Base-by-base conservation (phyloP, 106 monocot genomes). In the Acorus calamus region DNA sequence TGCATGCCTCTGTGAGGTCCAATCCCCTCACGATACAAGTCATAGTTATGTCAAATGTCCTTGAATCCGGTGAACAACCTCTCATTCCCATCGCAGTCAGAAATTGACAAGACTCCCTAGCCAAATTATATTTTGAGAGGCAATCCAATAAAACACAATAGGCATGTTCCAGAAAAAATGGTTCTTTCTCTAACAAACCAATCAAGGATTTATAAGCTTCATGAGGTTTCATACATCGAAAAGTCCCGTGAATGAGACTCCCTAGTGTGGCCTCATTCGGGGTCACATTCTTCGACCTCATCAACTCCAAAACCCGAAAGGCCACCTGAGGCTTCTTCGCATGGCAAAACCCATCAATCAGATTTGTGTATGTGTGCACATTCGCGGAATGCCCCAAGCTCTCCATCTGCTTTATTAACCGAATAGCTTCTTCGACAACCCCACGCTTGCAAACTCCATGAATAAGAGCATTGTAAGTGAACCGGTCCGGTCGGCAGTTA, bases 301-400 rank as follows among this genome's bases (percentile, higher is more conserved):
- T 98, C 62, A 0, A 59, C 5, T 77, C 73, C 53, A 91, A 69
- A 49, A 98, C 70, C 48, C 41, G 3, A 66, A 88, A 76, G 7
- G 85, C 96, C 44, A 77, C 85, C 11, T 82, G 76, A 6, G 69
- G 65, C 67, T 73, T 91, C 53, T 81, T 83, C 2, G 96, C 84
- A 63, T 88, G 87, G 55, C 82, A 96, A 67, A 96, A 96, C 6
- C 96, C 96, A 65, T 96, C 96, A 2, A 91, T 67, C 50, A 96
- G 56, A 66, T 91, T 96, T 0, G 96, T 87, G 57, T 87, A 91
- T 0, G 96, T 91, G 74, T 87, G 91, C 11, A 91, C 87, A 71
- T 91, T 96, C 0, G 91, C 79, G 0, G 6, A 7, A 14, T 69
- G 13, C 45, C 84, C 77, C 4, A 61, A 41, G 3, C 54, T 74